A percentile compares a stretch with the other conserved stretches of the same genome.
Evolutionary conservation across 1,139 yeast species (phyloP).

Genomic region (Geotrichum klebahnii): DNA sequence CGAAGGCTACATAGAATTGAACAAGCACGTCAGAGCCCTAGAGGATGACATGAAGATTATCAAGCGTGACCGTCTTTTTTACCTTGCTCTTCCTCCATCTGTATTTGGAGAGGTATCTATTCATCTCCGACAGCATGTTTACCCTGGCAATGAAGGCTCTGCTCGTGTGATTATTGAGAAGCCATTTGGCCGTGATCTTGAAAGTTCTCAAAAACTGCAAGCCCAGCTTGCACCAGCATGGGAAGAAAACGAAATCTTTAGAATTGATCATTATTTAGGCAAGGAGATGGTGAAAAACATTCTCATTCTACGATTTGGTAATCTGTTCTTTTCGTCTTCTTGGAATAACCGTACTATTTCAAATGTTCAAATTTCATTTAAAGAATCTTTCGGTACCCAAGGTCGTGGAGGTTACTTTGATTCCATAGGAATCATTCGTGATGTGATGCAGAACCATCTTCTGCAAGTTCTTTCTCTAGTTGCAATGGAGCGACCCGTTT

Average conservation of each 20-base stretch:
- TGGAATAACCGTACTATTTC: constrained; percentile 81
- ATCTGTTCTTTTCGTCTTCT: constrained; percentile 73
- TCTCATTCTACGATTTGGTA: constrained; percentile 83
- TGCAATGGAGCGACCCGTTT: constrained; percentile 93
- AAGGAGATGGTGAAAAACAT: constrained; percentile 97
- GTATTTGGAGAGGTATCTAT: constrained; percentile 77
- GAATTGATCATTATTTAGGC: constrained; percentile 96
- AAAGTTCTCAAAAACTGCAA: constrained; percentile 73
- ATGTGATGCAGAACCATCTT: constrained; percentile 96
- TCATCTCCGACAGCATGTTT: constrained; percentile 64
- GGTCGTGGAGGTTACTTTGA: constrained; percentile 99
- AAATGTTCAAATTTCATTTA: constrained; percentile 82
- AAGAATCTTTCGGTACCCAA: constrained; percentile 96
- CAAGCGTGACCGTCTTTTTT: constrained; percentile 63
- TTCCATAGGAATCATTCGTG: constrained; percentile 90
- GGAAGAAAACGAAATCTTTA: constrained; percentile 83
- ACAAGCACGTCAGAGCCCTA: constrained; percentile 52
- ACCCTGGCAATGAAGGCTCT: constrained; percentile 58
- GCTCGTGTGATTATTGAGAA: constrained; percentile 89
- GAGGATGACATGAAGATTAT: constrained; percentile 47
- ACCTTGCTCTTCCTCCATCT: constrained; percentile 92
- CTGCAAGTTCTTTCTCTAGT: constrained; percentile 85
- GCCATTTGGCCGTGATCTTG: constrained; percentile 93
- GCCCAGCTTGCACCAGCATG: constrained; percentile 74
- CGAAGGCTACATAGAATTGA: constrained; percentile 63